phyloP scores from a whole-genome alignment of 2,329 filamentous ascomycete species.

The Orbilia ellipsospora region DNA sequence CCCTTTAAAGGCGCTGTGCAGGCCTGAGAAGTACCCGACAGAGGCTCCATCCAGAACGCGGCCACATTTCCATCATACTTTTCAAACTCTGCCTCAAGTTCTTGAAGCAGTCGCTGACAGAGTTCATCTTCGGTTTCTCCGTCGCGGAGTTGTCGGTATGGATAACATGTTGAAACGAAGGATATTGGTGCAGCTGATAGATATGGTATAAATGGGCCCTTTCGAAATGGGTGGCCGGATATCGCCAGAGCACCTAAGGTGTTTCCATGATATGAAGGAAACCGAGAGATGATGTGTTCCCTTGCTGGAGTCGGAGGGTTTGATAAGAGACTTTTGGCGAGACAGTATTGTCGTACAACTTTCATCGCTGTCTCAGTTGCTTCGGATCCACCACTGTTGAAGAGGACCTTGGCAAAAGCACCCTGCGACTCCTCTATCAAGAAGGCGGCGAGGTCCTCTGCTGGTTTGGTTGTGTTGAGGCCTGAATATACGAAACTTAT shows the following conservation, averaged over 20 bases:
- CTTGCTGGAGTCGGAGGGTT: conserved; percentile 67
- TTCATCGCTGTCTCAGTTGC: conserved; percentile 77
- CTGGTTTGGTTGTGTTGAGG: conserved; percentile 65
- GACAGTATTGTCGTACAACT: conserved; percentile 73
- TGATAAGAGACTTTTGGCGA: conserved; percentile 65
- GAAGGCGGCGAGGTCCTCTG: conserved; percentile 69
- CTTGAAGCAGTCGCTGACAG: conserved; percentile 70
- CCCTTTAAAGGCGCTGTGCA: conserved; percentile 74
- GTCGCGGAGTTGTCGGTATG: conserved; percentile 69
- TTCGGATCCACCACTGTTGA: conserved; percentile 67
- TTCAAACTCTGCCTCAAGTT: conserved; percentile 78
- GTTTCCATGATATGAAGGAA: conserved; percentile 76
- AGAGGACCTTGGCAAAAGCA: conserved; percentile 44
- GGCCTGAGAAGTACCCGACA: conserved; percentile 67
- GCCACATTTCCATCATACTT: conserved; percentile 74
- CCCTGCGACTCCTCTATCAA: conserved; percentile 61
- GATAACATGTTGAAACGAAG: conserved; percentile 74
- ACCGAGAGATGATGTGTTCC: conserved; percentile 72
- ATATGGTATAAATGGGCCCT: conserved; percentile 72
- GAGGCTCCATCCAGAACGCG: conserved; percentile 50
- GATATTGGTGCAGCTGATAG: conserved; percentile 68
- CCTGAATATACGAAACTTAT: conserved; percentile 61
- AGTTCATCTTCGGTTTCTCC: conserved; percentile 71
- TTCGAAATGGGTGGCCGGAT: conserved; percentile 72
- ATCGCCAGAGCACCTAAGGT: conserved; percentile 75